Base-by-base conservation (phyloP, 345 rosid genomes). In the Rhodamnia argentea region DNA sequence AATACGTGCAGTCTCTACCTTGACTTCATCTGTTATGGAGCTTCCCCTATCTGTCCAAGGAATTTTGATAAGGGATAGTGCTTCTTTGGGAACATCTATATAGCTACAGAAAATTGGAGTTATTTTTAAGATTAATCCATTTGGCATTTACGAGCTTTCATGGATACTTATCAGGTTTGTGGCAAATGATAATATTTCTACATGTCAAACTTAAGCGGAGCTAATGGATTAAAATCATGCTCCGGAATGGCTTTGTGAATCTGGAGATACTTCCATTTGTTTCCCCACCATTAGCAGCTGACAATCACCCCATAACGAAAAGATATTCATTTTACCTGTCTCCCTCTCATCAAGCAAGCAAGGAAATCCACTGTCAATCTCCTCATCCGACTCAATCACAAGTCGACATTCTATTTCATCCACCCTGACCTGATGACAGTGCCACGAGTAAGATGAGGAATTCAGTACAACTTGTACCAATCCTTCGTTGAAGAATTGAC, bases 311-410 rank as follows among this genome's bases (percentile, higher is more conserved):
- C 60, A 18, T 18, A 57, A 83, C 53, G 85, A 83, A 50, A 55
- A 37, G 70, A 83, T 22, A 64, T 64, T 64, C 15, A 40, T 1
- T 76, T 26, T 90, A 96, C 99, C 98, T 86, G 90, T 88, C 89
- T 92, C 92, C 88, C 91, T 93, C 76, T 85, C 90, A 15, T 93
- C 82, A 37, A 96, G 85, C 89, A 98, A 93, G 94, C 93, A 95
- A 83, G 94, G 90, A 88, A 96, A 92, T 82, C 94, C 97, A 90
- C 87, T 92, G 78, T 94, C 92, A 5, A 95, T 91, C 82, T 94
- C 99, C 87, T 95, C 99, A 88, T 98, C 98, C 23, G 96, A 94
- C 70, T 95, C 96, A 87, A 90, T 90, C 78, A 88, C 76, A 52
- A 93, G 82, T 87, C 85, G 89, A 85, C 86, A 53, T 85, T 88